Evolutionary conservation across 2,329 filamentous ascomycete genomes (phyloP).

Genomic region (Colletotrichum euphorbiae): DNA sequence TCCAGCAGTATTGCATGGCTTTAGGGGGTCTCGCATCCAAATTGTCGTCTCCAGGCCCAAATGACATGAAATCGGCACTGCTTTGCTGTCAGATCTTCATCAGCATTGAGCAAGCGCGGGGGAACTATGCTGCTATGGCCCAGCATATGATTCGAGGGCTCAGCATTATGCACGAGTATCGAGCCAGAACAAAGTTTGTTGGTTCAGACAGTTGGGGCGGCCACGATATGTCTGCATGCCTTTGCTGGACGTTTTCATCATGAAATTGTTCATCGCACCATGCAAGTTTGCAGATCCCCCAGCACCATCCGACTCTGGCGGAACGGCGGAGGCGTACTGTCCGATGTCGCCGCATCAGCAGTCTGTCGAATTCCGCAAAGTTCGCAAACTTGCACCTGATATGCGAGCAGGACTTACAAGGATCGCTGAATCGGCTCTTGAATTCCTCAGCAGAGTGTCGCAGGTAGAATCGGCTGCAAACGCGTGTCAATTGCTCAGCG

Average conservation of each 20-base stretch:
- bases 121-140: constrained; percentile 55
- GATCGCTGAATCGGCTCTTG: constrained; percentile 48
- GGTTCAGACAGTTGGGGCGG: constrained; percentile 45
- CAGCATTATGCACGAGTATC: constrained; percentile 56
- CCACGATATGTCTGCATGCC: constrained; percentile 50
- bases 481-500: constrained; percentile 44
- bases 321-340: constrained; percentile 39
- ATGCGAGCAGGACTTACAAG: constrained; percentile 50
- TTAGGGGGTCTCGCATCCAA: constrained; percentile 54
- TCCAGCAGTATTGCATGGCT: constrained; percentile 57
- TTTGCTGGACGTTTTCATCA: constrained; percentile 55
- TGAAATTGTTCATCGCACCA: constrained; percentile 56
- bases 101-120: constrained; percentile 58
- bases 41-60: constrained; percentile 48
- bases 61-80: constrained; percentile 52
- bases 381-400: constrained; percentile 51
- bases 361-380: constrained; percentile 40
- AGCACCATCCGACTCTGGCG: constrained; percentile 34
- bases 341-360: constrained; percentile 43
- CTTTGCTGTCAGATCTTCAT: constrained; percentile 61
- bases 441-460: constrained; percentile 48
- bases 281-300: constrained; percentile 54
- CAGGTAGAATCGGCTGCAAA: constrained; percentile 41
- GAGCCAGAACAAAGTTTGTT: constrained; percentile 50
- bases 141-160: constrained; percentile 57